Evolutionary conservation across 225 moss, liverwort and hornwort species (phyloP).

Genomic region (Thuidium tamariscinum): DNA sequence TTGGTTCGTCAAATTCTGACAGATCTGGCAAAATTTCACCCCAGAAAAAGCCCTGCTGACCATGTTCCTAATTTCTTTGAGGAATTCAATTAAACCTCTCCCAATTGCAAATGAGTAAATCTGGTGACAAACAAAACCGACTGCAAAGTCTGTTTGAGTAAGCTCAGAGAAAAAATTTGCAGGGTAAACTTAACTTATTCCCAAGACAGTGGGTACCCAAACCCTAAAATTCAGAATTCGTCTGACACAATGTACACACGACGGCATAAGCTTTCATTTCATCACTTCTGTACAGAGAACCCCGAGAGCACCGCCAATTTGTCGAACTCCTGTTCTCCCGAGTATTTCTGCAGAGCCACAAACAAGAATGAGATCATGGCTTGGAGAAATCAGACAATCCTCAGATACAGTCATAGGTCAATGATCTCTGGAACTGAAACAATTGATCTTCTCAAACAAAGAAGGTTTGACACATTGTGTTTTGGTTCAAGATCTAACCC

Average conservation of each 20-base stretch:
- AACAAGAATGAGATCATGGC: neutral
- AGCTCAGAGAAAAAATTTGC: no score
- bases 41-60: no score
- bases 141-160: neutral
- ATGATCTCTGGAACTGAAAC: neutral
- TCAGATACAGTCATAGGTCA: neutral
- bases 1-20: no score
- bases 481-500: neutral
- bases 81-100: no score
- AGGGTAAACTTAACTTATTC: no score
- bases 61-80: neutral
- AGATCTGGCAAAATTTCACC: no score
- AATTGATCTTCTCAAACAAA: neutral
- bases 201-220: neutral
- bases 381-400: neutral
- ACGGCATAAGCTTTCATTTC: neutral
- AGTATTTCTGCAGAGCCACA: constrained; percentile 35
- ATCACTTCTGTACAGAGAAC: constrained; percentile 7
- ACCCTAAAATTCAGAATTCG: neutral
- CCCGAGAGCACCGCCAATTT: constrained; percentile 62
- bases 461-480: neutral
- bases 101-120: neutral
- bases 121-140: neutral
- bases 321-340: constrained; percentile 64
- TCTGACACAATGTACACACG: neutral